These are phyloP conservation scores for Malbranchea cinnamomea DNA, from an alignment of 2,329 filamentous ascomycete species.

Conservation along the genomic window DNA sequence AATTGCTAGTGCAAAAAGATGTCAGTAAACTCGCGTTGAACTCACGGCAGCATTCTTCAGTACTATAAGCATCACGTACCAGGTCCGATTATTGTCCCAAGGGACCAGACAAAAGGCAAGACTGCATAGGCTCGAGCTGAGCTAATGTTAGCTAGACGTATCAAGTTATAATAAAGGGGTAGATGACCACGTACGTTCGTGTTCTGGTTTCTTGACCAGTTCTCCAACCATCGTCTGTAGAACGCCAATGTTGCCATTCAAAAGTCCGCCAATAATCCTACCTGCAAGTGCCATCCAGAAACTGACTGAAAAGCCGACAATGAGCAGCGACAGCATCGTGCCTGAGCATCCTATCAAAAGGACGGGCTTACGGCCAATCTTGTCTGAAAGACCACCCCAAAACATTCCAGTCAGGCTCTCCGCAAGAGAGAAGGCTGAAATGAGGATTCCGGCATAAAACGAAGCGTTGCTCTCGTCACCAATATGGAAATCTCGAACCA, in stretches of 20 bases:
- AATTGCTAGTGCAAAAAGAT: conserved; percentile 39
- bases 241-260: conserved; percentile 86
- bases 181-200: conserved; percentile 45
- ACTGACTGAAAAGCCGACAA: conserved; percentile 72
- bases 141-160: neutral
- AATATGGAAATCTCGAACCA: conserved; percentile 62
- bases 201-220: conserved; percentile 70
- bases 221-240: conserved; percentile 90
- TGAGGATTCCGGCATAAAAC: conserved; percentile 76
- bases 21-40: neutral
- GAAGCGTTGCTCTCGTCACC: conserved; percentile 61
- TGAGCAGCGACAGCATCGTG: conserved; percentile 66
- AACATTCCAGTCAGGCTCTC: conserved; percentile 60
- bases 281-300: conserved; percentile 65
- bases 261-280: conserved; percentile 63
- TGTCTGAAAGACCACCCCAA: conserved; percentile 67
- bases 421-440: conserved; percentile 70
- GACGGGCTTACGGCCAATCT: conserved; percentile 65
- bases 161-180: neutral
- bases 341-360: conserved; percentile 61
- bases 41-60: neutral
- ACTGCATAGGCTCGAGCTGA: conserved; percentile 65
- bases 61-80: conserved; percentile 16
- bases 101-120: conserved; percentile 82
- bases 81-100: conserved; percentile 78